Conservation (phyloP, 2,329 filamentous ascomycete species). For the Tolypocladium sp. region DNA sequence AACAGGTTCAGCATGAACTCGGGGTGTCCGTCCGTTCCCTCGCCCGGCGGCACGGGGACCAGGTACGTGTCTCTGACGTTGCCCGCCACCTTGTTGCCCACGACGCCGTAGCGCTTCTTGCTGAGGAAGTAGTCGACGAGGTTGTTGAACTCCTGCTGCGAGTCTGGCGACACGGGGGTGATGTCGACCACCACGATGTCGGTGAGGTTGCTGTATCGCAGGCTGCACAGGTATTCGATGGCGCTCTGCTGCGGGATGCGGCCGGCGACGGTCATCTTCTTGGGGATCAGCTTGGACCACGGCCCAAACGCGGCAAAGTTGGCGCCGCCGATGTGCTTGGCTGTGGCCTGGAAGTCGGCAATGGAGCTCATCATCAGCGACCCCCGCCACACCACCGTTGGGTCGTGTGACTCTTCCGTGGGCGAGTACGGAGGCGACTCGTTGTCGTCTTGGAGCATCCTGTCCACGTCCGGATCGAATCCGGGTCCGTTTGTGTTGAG, state of each 20-base stretch:
- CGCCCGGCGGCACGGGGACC: conserved; percentile 70
- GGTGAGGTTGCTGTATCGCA: conserved; percentile 72
- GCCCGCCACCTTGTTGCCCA: conserved; percentile 63
- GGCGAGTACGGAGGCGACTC: conserved; percentile 78
- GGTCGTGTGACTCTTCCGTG: conserved; percentile 58
- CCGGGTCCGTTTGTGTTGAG: conserved; percentile 46
- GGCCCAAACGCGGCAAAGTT: conserved; percentile 55
- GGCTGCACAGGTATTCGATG: conserved; percentile 81
- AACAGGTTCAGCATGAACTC: conserved; percentile 86
- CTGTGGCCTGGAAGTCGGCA: conserved; percentile 66
- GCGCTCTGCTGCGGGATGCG: conserved; percentile 76
- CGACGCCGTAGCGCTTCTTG: conserved; percentile 78
- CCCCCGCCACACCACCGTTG: conserved; percentile 70
- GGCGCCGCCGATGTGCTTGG: conserved; percentile 75
- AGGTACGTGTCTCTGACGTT: conserved; percentile 88
- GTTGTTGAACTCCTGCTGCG: conserved; percentile 56
- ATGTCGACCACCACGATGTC: conserved; percentile 78
- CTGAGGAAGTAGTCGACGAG: conserved; percentile 82
- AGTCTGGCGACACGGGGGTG: conserved; percentile 51
- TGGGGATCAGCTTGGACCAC: conserved; percentile 70
- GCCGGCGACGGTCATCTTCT: conserved; percentile 61
- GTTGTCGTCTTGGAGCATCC: conserved; percentile 73
- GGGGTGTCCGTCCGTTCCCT: conserved; percentile 50
- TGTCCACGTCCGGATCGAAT: conserved; percentile 82
- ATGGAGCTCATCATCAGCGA: conserved; percentile 68